Base-by-base conservation (phyloP, 176 grass and related monocot genomes). In the Poa annua region DNA sequence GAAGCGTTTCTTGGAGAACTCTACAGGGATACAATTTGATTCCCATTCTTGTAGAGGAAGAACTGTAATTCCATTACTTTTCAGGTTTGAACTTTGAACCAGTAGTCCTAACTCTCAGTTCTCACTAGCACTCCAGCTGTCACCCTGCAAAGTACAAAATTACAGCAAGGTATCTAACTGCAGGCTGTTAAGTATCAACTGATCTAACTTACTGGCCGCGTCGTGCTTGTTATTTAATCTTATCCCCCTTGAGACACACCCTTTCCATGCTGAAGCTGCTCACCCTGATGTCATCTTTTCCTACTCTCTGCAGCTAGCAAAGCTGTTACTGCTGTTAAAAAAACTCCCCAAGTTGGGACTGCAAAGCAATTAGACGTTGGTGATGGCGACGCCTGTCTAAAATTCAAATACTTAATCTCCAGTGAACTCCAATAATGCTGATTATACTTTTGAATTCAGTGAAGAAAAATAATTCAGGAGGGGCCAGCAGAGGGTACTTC, bases 201-300 rank as follows among this genome's bases (percentile, higher is more conserved):
- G 25, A 29, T 79, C 42, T 8, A 34, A 62, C 17, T 21, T 49
- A 35, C 41, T 61, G 17, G 66, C 35, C 78, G 47, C 65, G 66
- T 83, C 73, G 69, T 74, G 79, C 74, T 59, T 68, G 35, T 83
- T 90, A 75, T 61, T 90, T 42, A 80, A 86, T 86, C 21, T 75
- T 80, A 86, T 90, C 80, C 33, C 56, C 75, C 67, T 63, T 83
- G 88, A 74, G 74, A 67, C 84, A 24, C 81, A 79, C 80, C 74
- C 84, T 86, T 90, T 79, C 79, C 84, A 86, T 86, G 84, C 86
- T 86, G 84, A 86, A 86, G 80, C 79, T 86, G 71, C 88, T 74
- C 45, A 75, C 50, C 80, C 66, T 66, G 79, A 77, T 85, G 64
- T 53, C 42, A 33, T 66, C 66, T 82, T 77, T 90, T 86, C 82